These are phyloP conservation scores for Dioscorea zingiberensis DNA, from an alignment of 106 monocot species.

Conservation along the genomic window DNA sequence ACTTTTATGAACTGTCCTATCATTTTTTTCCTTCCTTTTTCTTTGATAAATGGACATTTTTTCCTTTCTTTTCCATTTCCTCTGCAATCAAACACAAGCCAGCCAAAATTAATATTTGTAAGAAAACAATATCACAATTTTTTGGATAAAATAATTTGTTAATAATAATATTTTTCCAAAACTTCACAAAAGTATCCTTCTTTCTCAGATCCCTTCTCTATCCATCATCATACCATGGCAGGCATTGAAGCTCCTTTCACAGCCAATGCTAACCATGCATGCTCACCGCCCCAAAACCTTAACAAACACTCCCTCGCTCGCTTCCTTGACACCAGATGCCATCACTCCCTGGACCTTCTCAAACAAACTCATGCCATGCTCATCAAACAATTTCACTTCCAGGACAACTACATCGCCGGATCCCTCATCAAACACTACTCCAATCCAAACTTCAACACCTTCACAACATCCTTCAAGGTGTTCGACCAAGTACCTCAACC, in stretches of 20 bases:
- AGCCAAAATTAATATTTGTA: too few species aligned
- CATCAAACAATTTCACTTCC: slow-evolving; percentile 5
- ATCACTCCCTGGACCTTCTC: slow-evolving; percentile 6
- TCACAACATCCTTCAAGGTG: slow-evolving; percentile 4
- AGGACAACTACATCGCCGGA: slow-evolving; percentile 11
- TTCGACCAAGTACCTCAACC: slow-evolving; percentile 20
- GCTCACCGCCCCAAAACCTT: neutral
- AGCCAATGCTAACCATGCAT: neutral
- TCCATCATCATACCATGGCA: neutral
- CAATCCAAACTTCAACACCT: neutral
- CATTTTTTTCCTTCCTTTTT: too few species aligned
- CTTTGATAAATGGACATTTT: too few species aligned
- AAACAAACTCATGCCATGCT: slow-evolving; percentile 12
- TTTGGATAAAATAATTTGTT: too few species aligned
- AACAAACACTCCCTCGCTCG: neutral
- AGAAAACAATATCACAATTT: too few species aligned
- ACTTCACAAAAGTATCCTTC: too few species aligned
- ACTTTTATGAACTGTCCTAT: too few species aligned
- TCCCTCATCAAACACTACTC: slow-evolving; percentile 13
- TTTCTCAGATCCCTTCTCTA: too few species aligned
- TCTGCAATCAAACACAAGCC: too few species aligned
- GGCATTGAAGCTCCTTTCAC: neutral
- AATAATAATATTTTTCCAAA: too few species aligned
- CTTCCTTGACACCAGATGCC: slow-evolving; percentile 2
- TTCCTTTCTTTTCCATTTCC: too few species aligned